Evolutionary conservation across 768 basidiomycete species (phyloP).

Genomic region (Podaxis sp.): DNA sequence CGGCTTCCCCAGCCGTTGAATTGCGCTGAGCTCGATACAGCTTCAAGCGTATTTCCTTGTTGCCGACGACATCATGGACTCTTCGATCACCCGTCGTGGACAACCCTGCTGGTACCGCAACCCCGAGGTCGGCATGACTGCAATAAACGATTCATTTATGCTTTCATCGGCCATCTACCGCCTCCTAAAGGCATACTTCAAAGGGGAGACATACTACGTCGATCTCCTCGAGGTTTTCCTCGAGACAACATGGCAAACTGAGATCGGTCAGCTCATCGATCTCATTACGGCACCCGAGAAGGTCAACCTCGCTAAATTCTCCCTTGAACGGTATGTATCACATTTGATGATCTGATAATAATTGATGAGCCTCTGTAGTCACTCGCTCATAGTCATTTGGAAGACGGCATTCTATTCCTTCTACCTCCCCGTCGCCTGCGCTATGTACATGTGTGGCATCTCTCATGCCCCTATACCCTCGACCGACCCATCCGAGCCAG

Average conservation of each 20-base stretch:
- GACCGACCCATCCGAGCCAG: constrained; percentile 17
- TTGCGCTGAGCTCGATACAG: constrained; percentile 37
- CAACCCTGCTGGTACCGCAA: constrained; percentile 93
- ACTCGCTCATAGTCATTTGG: constrained; percentile 91
- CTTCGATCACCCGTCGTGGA: constrained; percentile 87
- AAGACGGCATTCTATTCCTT: constrained; percentile 99
- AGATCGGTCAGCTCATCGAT: constrained; percentile 95
- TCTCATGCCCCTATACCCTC: constrained; percentile 33
- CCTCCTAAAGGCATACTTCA: constrained; percentile 63
- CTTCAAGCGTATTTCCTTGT: constrained; percentile 98
- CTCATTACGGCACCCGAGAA: constrained; percentile 95
- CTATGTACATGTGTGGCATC: constrained; percentile 66
- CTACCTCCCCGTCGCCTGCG: constrained; percentile 96
- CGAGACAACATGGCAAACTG: constrained; percentile 88
- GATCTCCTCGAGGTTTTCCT: constrained; percentile 91
- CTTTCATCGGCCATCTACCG: constrained; percentile 92
- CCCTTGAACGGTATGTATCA: constrained; percentile 66
- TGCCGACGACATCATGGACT: constrained; percentile 97
- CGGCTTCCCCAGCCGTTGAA: not conserved
- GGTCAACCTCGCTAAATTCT: constrained; percentile 88
- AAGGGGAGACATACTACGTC: constrained; percentile 73
- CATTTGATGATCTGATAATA: not conserved
- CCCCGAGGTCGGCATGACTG: constrained; percentile 70
- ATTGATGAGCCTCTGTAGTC: constrained; percentile 44
- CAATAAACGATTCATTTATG: constrained; percentile 97